phyloP scores from a whole-genome alignment of 306 rosid genomes.

The Cicer cuneatum region DNA sequence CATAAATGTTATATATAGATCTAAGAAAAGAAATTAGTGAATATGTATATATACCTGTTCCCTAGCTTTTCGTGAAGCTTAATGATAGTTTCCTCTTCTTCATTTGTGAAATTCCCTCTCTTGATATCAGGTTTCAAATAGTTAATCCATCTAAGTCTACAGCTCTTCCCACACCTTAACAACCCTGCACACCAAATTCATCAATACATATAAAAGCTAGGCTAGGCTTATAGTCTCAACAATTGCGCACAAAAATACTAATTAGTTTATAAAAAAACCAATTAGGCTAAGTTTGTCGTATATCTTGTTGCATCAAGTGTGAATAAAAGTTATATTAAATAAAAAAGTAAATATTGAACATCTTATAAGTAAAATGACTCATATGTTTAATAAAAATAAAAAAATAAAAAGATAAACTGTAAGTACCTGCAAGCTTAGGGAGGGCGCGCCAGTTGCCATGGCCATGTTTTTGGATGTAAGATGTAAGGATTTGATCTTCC shows the following conservation, averaged over 20 bases:
- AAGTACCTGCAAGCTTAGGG: conserved; percentile 87
- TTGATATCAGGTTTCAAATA: conserved; percentile 86
- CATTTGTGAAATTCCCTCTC: conserved; percentile 89
- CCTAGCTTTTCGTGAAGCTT: conserved; percentile 75
- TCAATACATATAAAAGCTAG: neutral
- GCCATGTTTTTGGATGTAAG: conserved; percentile 67
- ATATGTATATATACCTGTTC: conserved; percentile 63
- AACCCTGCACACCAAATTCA: conserved; percentile 56
- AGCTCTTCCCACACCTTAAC: conserved; percentile 94
- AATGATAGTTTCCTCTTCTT: conserved; percentile 80
- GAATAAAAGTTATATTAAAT: no score
- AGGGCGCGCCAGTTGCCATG: conserved; percentile 98
- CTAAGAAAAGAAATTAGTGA: conserved; percentile 24
- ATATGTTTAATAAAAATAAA: no score
- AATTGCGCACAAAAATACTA: no score
- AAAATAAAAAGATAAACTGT: neutral
- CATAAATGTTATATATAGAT: neutral
- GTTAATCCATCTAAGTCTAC: conserved; percentile 89
- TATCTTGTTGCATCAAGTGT: no score
- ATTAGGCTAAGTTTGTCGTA: no score
- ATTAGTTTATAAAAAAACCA: no score
- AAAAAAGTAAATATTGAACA: no score
- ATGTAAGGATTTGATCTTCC: conserved; percentile 75
- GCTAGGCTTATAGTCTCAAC: neutral
- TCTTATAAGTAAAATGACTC: no score